These are phyloP conservation scores for Marasmius oreades DNA, from an alignment of 1,284 basidiomycete species.

Conservation along the genomic window DNA sequence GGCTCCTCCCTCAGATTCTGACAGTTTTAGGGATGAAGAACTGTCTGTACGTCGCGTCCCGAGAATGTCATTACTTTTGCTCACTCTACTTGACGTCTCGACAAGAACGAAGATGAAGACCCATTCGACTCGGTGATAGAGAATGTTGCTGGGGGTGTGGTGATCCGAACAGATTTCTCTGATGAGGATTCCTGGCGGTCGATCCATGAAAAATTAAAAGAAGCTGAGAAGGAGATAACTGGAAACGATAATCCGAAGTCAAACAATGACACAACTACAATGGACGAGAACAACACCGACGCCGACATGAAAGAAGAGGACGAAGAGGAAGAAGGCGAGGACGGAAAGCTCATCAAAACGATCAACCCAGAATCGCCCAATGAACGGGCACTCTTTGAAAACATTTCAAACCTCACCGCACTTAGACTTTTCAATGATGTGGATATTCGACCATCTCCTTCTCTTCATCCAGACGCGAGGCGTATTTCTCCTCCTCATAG, in stretches of 20 bases:
- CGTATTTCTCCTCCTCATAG: constrained; percentile 47
- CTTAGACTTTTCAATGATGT: constrained; percentile 72
- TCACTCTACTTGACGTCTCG: constrained; percentile 20
- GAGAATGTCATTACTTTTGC: neutral
- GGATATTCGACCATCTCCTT: constrained; percentile 50
- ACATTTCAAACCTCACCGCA: constrained; percentile 59
- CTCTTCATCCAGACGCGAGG: constrained; percentile 38
- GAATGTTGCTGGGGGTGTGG: constrained; percentile 43
- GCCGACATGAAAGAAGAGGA: constrained; percentile 32
- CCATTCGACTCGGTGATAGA: constrained; percentile 34
- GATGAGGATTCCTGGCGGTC: constrained; percentile 60
- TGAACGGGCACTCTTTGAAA: constrained; percentile 38
- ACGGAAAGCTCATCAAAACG: constrained; percentile 44
- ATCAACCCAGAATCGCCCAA: constrained; percentile 41
- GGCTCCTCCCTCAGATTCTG: constrained; percentile 5
- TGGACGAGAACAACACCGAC: constrained; percentile 27
- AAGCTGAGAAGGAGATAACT: constrained; percentile 48
- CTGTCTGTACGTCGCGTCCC: neutral
- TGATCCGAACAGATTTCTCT: constrained; percentile 67
- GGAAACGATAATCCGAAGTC: constrained; percentile 19
- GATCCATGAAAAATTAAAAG: constrained; percentile 48
- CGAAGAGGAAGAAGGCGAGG: constrained; percentile 22
- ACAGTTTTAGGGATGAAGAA: neutral
- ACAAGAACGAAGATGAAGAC: constrained; percentile 43
- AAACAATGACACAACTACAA: constrained; percentile 15